Evolutionary conservation across 108 stramenopile genomes (phyloP).

Genomic region (Pseudonitzschia pungens): DNA sequence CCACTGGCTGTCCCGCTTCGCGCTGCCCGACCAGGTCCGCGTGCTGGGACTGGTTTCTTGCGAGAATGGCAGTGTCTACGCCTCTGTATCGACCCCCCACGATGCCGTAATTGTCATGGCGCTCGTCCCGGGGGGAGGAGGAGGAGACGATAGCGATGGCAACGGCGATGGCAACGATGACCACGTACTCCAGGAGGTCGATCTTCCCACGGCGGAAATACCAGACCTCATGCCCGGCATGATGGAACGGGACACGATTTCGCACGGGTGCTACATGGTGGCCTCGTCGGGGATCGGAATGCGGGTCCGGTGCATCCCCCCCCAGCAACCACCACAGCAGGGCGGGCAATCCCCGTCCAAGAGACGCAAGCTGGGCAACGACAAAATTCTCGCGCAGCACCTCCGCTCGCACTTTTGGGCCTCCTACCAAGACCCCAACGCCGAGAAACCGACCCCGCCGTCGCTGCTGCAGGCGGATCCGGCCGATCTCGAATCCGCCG

Average conservation of each 20-base stretch:
- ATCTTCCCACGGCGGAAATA: slow-evolving; percentile 31
- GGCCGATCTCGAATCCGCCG: slow-evolving; percentile 34
- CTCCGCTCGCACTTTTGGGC: slow-evolving; percentile 46
- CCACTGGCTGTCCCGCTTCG: slow-evolving; percentile 44
- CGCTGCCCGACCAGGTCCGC: slow-evolving; percentile 17
- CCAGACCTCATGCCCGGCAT: slow-evolving; percentile 33
- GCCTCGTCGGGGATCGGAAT: slow-evolving; percentile 32
- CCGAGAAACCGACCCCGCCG: slow-evolving; percentile 27
- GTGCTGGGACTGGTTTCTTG: slow-evolving; percentile 27
- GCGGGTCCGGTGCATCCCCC: slow-evolving; percentile 28
- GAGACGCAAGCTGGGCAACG: background rate
- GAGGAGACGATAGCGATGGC: background rate
- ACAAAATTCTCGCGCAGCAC: slow-evolving; percentile 26
- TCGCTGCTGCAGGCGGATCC: slow-evolving; percentile 28
- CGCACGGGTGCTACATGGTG: slow-evolving; percentile 39
- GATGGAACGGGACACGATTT: slow-evolving; percentile 36
- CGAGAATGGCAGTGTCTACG: slow-evolving; percentile 32
- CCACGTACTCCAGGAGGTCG: slow-evolving; percentile 43
- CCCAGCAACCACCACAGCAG: slow-evolving; percentile 7
- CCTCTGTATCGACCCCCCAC: slow-evolving; percentile 24
- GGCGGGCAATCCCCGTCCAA: background rate
- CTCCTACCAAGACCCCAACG: slow-evolving; percentile 37
- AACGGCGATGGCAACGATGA: background rate
- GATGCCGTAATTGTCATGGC: slow-evolving; percentile 35
- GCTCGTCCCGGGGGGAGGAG: slow-evolving; percentile 8